Evolutionary conservation across 805 yeast species (phyloP).

Genomic region (Blastobotrys parvus): DNA sequence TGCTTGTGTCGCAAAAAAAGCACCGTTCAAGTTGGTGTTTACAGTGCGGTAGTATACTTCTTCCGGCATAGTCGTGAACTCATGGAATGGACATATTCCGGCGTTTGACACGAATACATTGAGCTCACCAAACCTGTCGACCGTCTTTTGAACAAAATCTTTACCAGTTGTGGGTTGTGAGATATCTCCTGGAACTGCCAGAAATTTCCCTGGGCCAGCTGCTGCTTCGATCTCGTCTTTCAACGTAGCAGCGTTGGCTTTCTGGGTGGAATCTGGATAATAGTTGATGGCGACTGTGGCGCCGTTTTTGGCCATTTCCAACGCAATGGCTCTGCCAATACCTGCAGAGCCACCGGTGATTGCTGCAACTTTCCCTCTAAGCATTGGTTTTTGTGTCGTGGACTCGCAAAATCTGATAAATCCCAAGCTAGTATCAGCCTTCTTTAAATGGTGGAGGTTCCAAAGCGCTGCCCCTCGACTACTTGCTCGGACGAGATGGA

Average conservation of each 20-base stretch:
- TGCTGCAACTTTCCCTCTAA: constrained; percentile 32
- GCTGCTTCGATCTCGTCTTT: constrained; percentile 24
- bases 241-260: constrained; percentile 56
- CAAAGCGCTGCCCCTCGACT: too few species aligned
- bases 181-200: constrained; percentile 40
- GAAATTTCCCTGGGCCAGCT: constrained; percentile 10
- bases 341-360: constrained; percentile 48
- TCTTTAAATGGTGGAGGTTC: too few species aligned
- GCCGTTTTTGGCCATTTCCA: constrained; percentile 38
- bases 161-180: constrained; percentile 33
- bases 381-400: too few species aligned
- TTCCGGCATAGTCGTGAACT: constrained; percentile 48
- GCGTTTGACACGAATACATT: constrained; percentile 52
- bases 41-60: constrained; percentile 49
- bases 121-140: constrained; percentile 37
- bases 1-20: constrained; percentile 54
- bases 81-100: constrained; percentile 36
- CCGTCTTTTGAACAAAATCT: constrained; percentile 24
- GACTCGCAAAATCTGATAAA: too few species aligned
- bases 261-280: constrained; percentile 38
- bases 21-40: constrained; percentile 55
- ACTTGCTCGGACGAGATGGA: too few species aligned
- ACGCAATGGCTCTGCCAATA: constrained; percentile 42
- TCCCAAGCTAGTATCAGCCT: too few species aligned
- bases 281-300: constrained; percentile 33